Base-by-base conservation (phyloP, 1,284 basidiomycete genomes). In the Mycena citricolor region DNA sequence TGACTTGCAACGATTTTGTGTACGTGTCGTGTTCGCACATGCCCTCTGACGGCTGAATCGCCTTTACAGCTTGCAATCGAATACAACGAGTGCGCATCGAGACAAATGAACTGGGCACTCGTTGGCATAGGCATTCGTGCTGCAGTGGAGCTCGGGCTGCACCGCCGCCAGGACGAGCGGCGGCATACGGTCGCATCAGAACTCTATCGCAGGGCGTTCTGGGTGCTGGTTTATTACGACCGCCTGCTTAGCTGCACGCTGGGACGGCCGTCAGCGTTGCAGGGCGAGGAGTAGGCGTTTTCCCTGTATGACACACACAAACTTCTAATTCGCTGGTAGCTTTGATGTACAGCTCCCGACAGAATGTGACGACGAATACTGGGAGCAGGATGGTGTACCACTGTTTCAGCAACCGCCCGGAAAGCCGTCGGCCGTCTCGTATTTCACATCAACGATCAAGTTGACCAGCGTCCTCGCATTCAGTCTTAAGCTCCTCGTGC, bases 261-360 rank as follows among this genome's bases (percentile, higher is more conserved):
- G 14, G 92, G 91, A 8, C 70, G 91, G 19, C 87, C 90, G 0
- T 84, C 87, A 58, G 85, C 85, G 3, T 81, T 92, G 32, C 86
- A 90, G 47, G 89, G 92, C 49, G 88, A 91, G 60, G 91, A 93
- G 86, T 88, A 54, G 20, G 81, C 69, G 8, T 44, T 30, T 33
- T 5, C 26, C 5, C 33, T 14, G 19, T 26, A 30, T 7, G 13
- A 41, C 21, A 8, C 35, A 14, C 28, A 32, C 22, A 25, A 13
- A 24, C 5, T 16, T 14, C 34, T 14, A 34, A 19, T 33, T 40
- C 32, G 37, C 33, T 32, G 25, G 16, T 45, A 86, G 83, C 57
- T 84, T 88, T 54, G 89, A 93, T 56, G 66, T 88, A 4, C 83
- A 88, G 39, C 69, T 80, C 20, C 86, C 86, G 1, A 60, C 81